Evolutionary conservation across 2,329 filamentous ascomycete species (phyloP).

Genomic region (Sphaerostilbella broomeana): DNA sequence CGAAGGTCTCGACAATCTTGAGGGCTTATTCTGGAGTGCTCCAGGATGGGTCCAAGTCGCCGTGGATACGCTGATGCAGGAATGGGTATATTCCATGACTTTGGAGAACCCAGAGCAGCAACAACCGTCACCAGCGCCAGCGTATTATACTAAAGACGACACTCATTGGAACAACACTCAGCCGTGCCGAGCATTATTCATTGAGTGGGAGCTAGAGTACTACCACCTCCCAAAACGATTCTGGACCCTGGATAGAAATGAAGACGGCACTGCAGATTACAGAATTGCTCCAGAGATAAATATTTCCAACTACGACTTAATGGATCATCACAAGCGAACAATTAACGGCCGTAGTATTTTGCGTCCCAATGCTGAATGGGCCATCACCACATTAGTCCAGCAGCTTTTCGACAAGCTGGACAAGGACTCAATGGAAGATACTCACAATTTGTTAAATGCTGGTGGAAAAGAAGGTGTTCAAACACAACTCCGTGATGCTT

Average conservation of each 20-base stretch:
- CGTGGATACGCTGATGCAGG: neutral
- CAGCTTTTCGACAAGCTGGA: neutral
- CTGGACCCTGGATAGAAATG: neutral
- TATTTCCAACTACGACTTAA: neutral
- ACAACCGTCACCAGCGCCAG: neutral
- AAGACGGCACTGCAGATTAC: neutral
- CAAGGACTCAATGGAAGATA: neutral
- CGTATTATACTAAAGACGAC: neutral
- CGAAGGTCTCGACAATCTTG: neutral
- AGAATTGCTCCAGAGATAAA: neutral
- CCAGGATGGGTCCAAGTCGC: neutral
- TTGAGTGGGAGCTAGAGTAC: constrained; percentile 10
- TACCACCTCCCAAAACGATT: neutral
- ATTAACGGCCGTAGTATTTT: neutral
- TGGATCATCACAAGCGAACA: neutral
- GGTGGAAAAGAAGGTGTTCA: neutral
- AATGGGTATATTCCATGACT: neutral
- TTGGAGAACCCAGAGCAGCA: neutral
- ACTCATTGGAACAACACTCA: constrained; percentile 1
- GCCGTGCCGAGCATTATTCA: constrained; percentile 2
- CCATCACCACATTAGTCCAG: neutral
- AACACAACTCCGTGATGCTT: neutral
- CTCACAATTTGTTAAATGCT: neutral
- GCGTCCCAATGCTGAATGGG: neutral
- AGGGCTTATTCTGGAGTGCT: neutral